A percentile compares a stretch with the other conserved stretches of the same genome.
phyloP scores from a whole-genome alignment of 352 stramenopile genomes.

The Phytophthora foliorum region DNA sequence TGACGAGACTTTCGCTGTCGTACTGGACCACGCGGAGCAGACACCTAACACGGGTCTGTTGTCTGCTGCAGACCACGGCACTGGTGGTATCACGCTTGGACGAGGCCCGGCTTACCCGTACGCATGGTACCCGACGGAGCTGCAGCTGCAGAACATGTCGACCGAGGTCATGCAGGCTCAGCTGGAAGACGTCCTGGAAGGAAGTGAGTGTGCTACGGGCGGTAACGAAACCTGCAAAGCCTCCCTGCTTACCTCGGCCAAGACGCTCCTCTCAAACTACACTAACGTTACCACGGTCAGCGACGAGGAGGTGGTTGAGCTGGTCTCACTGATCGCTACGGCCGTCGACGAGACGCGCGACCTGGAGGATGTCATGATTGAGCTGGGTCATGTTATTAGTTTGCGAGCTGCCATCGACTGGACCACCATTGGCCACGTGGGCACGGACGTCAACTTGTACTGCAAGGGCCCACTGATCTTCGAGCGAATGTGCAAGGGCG shows the following conservation, averaged over 20 bases:
- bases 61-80: conserved; percentile 73
- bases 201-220: conserved; percentile 38
- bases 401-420: conserved; percentile 57
- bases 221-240: conserved; percentile 60
- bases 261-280: conserved; percentile 58
- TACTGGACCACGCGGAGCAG: conserved; percentile 64
- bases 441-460: conserved; percentile 81
- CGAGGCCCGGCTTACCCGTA: conserved; percentile 44
- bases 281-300: conserved; percentile 59
- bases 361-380: conserved; percentile 57
- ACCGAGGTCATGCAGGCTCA: conserved; percentile 63
- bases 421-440: conserved; percentile 76
- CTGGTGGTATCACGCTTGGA: conserved; percentile 69
- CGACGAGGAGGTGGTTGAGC: conserved; percentile 32
- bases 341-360: conserved; percentile 56
- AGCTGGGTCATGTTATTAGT: conserved; percentile 66
- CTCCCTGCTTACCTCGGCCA: conserved; percentile 44
- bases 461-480: conserved; percentile 70
- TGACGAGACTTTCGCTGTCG: conserved; percentile 69
- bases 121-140: conserved; percentile 58
- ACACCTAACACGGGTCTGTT: conserved; percentile 65
- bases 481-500: conserved; percentile 70
- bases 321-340: conserved; percentile 49
- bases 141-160: conserved; percentile 69
- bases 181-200: conserved; percentile 45